phyloP scores from a whole-genome alignment of 2,329 filamentous ascomycete species.

The Aureobasidium sp. region DNA sequence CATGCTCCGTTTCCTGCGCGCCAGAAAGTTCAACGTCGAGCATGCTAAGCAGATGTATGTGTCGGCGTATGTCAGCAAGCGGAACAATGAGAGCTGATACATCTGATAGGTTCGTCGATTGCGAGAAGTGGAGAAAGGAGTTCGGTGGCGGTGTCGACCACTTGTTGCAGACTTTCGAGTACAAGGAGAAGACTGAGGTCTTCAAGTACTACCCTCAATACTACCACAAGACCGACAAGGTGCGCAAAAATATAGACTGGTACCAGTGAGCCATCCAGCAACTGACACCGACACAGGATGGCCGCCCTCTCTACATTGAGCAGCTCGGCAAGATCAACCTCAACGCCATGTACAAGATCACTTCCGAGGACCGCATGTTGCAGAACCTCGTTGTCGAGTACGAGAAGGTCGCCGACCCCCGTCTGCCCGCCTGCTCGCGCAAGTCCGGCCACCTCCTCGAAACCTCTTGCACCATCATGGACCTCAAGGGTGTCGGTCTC shows the following conservation, averaged over 20 bases:
- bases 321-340: slow-evolving; percentile 91
- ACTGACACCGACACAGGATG: slow-evolving; percentile 83
- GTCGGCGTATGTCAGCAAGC: neutral
- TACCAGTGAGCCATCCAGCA: neutral
- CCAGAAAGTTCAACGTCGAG: slow-evolving; percentile 88
- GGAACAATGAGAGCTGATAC: neutral
- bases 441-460: slow-evolving; percentile 85
- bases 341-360: slow-evolving; percentile 85
- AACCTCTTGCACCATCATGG: slow-evolving; percentile 98
- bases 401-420: slow-evolving; percentile 88
- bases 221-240: slow-evolving; percentile 94
- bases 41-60: slow-evolving; percentile 80
- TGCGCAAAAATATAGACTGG: slow-evolving; percentile 24
- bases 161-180: slow-evolving; percentile 73
- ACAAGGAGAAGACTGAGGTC: slow-evolving; percentile 73
- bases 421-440: slow-evolving; percentile 89
- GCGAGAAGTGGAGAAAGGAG: slow-evolving; percentile 84
- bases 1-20: slow-evolving; percentile 83
- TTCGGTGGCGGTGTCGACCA: slow-evolving; percentile 70
- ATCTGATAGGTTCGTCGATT: slow-evolving; percentile 70
- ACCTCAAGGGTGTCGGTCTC: slow-evolving; percentile 88
- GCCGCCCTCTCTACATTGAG: slow-evolving; percentile 94
- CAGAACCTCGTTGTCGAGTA: slow-evolving; percentile 96
- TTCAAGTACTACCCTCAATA: slow-evolving; percentile 95
- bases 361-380: slow-evolving; percentile 85